Base-by-base conservation (phyloP, 2,329 filamentous ascomycete species). In the Clonostachys sp. region DNA sequence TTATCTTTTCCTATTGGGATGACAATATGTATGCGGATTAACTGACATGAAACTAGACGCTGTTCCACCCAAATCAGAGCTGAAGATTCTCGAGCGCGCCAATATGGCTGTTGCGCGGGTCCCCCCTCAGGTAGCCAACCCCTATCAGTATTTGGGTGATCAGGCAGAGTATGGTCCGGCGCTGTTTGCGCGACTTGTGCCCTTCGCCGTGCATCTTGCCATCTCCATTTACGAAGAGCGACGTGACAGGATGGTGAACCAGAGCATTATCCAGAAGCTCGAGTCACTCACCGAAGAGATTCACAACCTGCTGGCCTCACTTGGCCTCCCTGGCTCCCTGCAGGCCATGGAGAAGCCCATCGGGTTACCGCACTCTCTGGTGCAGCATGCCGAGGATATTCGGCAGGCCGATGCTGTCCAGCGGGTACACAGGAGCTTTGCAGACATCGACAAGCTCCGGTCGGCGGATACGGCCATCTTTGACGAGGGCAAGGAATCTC, bases 301-400 rank as follows among this genome's bases (percentile, higher is more conserved):
- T 0, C 87, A 95, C 58, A 84, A 89, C 55, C 71, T 91, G 1
- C 71, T 97, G 18, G 83, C 87, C 16, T 91, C 87, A 0, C 73
- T 97, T 13, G 94, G 95, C 49, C 78, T 99, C 0, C 94, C 94
- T 0, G 94, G 94, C 0, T 95, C 92, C 2, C 70, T 99, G 5
- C 94, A 99, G 63, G 94, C 94, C 0, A 75, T 97, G 1, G 94
- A 99, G 62, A 97, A 96, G 62, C 94, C 94, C 0, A 75, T 99
- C 0, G 94, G 94, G 0, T 68, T 99, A 5, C 94, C 94, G 1
- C 89, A 90, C 1, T 88, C 83, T 14, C 70, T 99, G 3, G 80
- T 91, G 4, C 89, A 94, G 18, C 94, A 96, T 57, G 92, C 92
- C 0, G 92, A 97, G 61, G 94, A 97, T 61, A 86, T 99, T 44